Conservation (phyloP, 257 asterid genomes). For the Cynanchum wilfordii region DNA sequence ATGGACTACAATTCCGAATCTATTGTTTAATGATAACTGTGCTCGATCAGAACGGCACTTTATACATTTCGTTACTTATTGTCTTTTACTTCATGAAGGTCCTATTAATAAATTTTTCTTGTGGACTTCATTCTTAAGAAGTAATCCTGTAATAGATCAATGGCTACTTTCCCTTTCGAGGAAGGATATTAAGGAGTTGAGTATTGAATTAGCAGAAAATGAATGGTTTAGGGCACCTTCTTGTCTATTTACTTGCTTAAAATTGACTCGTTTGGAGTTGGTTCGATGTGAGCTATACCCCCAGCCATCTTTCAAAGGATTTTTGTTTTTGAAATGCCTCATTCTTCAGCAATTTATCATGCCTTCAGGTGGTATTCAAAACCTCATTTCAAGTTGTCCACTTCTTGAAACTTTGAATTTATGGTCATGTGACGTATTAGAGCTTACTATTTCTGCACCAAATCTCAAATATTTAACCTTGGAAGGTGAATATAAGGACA, state of each 20-base stretch:
- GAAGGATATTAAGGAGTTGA: conserved; percentile 60
- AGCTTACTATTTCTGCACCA: conserved; percentile 69
- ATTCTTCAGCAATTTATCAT: conserved; percentile 66
- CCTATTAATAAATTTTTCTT: conserved; percentile 75
- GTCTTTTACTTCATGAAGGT: conserved; percentile 76
- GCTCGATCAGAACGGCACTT: conserved; percentile 38
- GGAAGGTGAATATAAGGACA: conserved; percentile 89
- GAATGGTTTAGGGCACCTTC: conserved; percentile 85
- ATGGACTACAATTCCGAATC: conserved; percentile 68
- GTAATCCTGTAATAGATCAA: conserved; percentile 63
- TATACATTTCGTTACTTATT: conserved; percentile 51
- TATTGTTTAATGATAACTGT: conserved; percentile 64
- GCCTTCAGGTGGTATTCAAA: conserved; percentile 59
- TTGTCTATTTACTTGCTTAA: conserved; percentile 54
- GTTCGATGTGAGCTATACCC: conserved; percentile 65
- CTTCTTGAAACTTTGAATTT: conserved; percentile 68
- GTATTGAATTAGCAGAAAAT: conserved; percentile 65
- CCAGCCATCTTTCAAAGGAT: conserved; percentile 70
- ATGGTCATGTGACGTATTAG: conserved; percentile 65
- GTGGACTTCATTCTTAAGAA: conserved; percentile 38
- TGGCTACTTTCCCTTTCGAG: conserved; percentile 88
- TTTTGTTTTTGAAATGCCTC: conserved; percentile 54
- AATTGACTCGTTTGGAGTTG: conserved; percentile 64
- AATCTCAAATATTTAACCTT: conserved; percentile 66
- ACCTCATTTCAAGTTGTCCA: conserved; percentile 78